phyloP scores from a whole-genome alignment of 1,139 yeast species.

The Scheffersomyces segobiensis region DNA sequence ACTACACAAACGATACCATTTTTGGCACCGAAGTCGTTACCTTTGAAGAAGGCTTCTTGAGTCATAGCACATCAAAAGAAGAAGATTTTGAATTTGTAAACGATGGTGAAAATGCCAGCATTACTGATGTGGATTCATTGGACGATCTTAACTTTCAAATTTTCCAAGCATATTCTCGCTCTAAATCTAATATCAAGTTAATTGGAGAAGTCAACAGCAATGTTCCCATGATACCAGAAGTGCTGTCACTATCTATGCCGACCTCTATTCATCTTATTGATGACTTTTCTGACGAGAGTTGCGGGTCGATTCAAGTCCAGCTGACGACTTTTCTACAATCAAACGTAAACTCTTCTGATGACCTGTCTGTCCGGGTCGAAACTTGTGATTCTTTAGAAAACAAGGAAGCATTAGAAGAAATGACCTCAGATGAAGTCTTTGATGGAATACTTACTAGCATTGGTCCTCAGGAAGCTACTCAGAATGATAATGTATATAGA shows the following conservation, averaged over 20 bases:
- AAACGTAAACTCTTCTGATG: neutral
- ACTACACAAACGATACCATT: neutral
- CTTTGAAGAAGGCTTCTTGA: slow-evolving; percentile 17
- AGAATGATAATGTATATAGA: slow-evolving; percentile 12
- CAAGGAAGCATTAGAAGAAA: neutral
- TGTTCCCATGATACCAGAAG: neutral
- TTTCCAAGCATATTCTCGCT: slow-evolving; percentile 13
- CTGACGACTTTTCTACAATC: neutral
- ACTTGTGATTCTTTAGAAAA: neutral
- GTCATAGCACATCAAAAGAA: slow-evolving; percentile 21
- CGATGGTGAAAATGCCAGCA: slow-evolving; percentile 7
- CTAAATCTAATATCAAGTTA: slow-evolving; percentile 7
- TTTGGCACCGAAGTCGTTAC: slow-evolving; percentile 8
- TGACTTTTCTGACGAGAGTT: neutral
- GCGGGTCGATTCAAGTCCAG: neutral
- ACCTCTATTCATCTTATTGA: neutral
- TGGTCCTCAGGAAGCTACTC: neutral
- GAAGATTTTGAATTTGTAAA: slow-evolving; percentile 5
- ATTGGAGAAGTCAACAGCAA: slow-evolving; percentile 1
- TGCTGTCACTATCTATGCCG: neutral
- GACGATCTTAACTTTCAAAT: slow-evolving; percentile 25
- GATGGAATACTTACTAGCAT: neutral
- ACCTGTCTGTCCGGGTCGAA: neutral
- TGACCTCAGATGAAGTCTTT: too few species aligned
- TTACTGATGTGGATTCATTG: slow-evolving; percentile 16